Conservation (phyloP, 2,329 filamentous ascomycete genomes). For the Neofusicoccum ribis region DNA sequence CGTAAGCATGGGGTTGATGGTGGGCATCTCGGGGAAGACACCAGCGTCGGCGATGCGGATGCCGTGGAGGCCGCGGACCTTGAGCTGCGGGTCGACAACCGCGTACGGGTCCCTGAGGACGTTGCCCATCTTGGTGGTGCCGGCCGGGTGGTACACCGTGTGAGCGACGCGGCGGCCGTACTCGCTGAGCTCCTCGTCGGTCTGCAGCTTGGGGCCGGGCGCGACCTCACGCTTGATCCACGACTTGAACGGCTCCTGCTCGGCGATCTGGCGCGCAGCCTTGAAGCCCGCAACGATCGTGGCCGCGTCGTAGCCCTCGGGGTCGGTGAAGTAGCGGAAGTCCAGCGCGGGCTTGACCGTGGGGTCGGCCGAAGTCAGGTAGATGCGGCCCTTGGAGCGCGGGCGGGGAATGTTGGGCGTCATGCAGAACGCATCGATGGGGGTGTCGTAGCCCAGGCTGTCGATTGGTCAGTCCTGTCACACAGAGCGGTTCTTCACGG, state of each 20-base stretch:
- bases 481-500: background rate
- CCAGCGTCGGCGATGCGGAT: slow-evolving; percentile 83
- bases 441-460: slow-evolving; percentile 69
- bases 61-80: slow-evolving; percentile 69
- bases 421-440: slow-evolving; percentile 85
- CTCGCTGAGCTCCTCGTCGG: slow-evolving; percentile 77
- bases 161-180: slow-evolving; percentile 81
- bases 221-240: slow-evolving; percentile 84
- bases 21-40: slow-evolving; percentile 84
- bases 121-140: slow-evolving; percentile 89
- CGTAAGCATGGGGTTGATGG: slow-evolving; percentile 88
- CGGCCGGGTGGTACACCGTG: slow-evolving; percentile 87
- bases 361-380: slow-evolving; percentile 74
- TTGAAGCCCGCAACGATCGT: slow-evolving; percentile 77
- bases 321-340: slow-evolving; percentile 87
- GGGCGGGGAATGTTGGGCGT: slow-evolving; percentile 87
- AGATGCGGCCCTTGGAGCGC: slow-evolving; percentile 73
- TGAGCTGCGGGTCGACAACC: slow-evolving; percentile 76
- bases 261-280: slow-evolving; percentile 73
- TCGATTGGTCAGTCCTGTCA: slow-evolving; percentile 20
- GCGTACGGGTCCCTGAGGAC: slow-evolving; percentile 66
- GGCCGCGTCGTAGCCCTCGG: slow-evolving; percentile 80
- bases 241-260: slow-evolving; percentile 74
- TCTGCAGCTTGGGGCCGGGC: slow-evolving; percentile 70
- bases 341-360: slow-evolving; percentile 78